Evolutionary conservation across 116 monocot genomes (phyloP), one percentile per base, ranked within the genome.

Genomic region (Cymodocea nodosa): DNA sequence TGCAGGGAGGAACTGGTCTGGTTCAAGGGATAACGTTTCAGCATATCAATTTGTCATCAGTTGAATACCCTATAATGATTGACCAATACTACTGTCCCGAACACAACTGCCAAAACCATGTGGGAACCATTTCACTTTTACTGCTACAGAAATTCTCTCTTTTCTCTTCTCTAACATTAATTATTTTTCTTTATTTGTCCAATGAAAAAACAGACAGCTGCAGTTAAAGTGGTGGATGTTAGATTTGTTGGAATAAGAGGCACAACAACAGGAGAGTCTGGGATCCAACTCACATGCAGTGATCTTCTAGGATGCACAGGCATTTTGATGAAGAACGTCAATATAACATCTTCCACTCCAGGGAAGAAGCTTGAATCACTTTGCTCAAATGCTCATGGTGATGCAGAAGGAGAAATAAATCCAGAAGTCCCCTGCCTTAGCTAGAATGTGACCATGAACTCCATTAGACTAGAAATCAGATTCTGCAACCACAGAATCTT

Each of bases 1-100:
- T 68, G 40, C 61, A 84, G 80, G 80, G 84, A 65, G 84, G 84
- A 4, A 59, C 58, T 2, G 78, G 74, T 6, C 55, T 23, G 15
- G 78, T 65, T 11, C 65, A 35, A 60, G 35, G 8, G 2, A 73
- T 79, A 36, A 22, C 24, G 0, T 79, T 79, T 36, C 59, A 70
- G 40, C 35, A 74, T 13, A 13, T 65, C n/a, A 65, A 60, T 5
- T 23, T 77, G 40, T 61, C 15, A 0, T 71, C 71, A 0, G 84
- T 84, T 1, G 17, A 51, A 2, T 14, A 6, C 18, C 74, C 77
- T 0, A 74, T 84, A 50, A 18, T 64, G n/a, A 70, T 84, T 63
- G 75, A 77, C 54, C 50, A 64, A 64, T 23, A 50, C 36, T 61
- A 61, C 35, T 61, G 61, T 18, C 61, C 61, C 2, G 36, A 14